A percentile compares a stretch with the other conserved stretches of the same genome.
phyloP scores from a whole-genome alignment of 2,329 filamentous ascomycete genomes.

The Neurospora sp. region DNA sequence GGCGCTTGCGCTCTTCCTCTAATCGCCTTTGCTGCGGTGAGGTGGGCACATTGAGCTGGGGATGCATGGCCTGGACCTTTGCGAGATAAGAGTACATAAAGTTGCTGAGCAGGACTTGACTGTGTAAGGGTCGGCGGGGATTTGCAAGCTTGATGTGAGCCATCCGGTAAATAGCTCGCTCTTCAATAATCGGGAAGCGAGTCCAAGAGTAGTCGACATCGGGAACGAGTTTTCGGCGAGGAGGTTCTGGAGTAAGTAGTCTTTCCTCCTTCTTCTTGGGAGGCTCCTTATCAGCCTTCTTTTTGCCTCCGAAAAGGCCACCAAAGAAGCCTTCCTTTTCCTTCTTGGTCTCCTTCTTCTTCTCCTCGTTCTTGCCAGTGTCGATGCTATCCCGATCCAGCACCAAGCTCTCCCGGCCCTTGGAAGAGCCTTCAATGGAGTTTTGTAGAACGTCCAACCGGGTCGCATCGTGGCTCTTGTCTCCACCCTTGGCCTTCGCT shows the following conservation, averaged over 20 bases:
- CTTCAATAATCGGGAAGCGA: conserved; percentile 86
- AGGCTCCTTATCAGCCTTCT: conserved; percentile 70
- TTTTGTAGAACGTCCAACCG: conserved; percentile 79
- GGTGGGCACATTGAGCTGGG: conserved; percentile 82
- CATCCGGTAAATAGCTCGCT: conserved; percentile 96
- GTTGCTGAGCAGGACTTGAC: conserved; percentile 92
- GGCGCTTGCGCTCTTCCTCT: conserved; percentile 36
- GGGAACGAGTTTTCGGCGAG: conserved; percentile 61
- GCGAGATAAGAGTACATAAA: conserved; percentile 99
- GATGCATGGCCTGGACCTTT: conserved; percentile 98
- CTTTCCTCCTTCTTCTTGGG: conserved; percentile 66
- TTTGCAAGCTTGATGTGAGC: conserved; percentile 99
- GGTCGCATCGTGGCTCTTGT: conserved; percentile 65
- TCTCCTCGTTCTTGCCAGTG: conserved; percentile 65
- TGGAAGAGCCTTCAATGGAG: conserved; percentile 64
- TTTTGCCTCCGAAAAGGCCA: conserved; percentile 80
- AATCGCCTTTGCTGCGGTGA: conserved; percentile 48
- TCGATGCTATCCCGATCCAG: conserved; percentile 69
- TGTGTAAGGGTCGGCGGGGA: conserved; percentile 79
- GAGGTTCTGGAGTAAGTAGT: conserved; percentile 69
- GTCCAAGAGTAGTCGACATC: conserved; percentile 97
- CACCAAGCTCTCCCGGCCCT: conserved; percentile 72
- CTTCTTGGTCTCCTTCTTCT: conserved; percentile 80
- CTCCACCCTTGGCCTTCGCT: conserved; percentile 49
- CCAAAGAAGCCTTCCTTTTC: conserved; percentile 93